These are phyloP conservation scores for Penicillium ochrochloron DNA, from an alignment of 495 filamentous ascomycete genomes.

Conservation along the genomic window DNA sequence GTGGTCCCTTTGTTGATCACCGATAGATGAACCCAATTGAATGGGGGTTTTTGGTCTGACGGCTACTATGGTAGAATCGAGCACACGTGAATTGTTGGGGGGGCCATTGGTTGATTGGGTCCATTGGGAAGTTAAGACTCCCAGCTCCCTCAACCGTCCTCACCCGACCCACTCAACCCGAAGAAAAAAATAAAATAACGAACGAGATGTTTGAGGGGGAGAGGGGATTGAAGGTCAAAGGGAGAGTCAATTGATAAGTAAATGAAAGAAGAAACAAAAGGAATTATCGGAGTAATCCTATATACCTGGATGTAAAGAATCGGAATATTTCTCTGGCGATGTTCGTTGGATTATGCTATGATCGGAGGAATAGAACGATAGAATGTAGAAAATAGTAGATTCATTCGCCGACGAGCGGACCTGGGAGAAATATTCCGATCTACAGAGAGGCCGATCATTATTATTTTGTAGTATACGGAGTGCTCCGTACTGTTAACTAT, in stretches of 20 bases:
- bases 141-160: constrained; percentile 28
- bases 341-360: not conserved
- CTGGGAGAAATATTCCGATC: not conserved
- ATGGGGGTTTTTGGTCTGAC: constrained; percentile 25
- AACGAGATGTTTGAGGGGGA: not conserved
- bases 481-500: too few relatives aligned
- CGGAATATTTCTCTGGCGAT: not conserved
- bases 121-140: too few relatives aligned
- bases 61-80: constrained; percentile 36
- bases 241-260: not conserved
- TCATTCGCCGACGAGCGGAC: constrained; percentile 17
- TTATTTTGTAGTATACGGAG: not conserved
- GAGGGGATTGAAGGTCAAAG: not conserved
- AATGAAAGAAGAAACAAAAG: not conserved
- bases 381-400: not conserved
- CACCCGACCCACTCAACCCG: constrained; percentile 29
- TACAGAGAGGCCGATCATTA: not conserved
- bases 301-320: not conserved
- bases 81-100: constrained; percentile 34
- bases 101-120: constrained; percentile 2
- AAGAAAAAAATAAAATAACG: constrained; percentile 1
- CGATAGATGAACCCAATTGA: not conserved
- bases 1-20: not conserved
- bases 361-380: not conserved
- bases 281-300: not conserved